Conservation (phyloP, 2,329 filamentous ascomycete genomes). For the Aspergillus calidoustus region DNA sequence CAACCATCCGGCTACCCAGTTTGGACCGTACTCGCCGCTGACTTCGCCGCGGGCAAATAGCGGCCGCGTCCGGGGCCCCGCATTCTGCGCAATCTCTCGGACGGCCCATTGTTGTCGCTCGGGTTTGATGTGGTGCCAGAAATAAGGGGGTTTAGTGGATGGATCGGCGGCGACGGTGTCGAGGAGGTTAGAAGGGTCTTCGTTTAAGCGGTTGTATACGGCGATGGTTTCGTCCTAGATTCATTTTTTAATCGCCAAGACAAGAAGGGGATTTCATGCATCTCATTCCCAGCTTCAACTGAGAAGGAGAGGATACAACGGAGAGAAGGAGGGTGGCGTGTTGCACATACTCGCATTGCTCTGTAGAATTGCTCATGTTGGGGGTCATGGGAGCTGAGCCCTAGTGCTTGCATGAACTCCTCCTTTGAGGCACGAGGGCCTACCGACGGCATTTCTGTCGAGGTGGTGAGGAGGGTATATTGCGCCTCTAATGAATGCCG, state of each 20-base stretch:
- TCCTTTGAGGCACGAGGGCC: slow-evolving; percentile 52
- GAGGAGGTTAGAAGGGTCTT: slow-evolving; percentile 45
- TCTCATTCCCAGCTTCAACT: neutral
- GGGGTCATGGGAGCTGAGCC: slow-evolving; percentile 45
- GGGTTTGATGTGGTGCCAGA: slow-evolving; percentile 52
- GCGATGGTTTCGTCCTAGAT: slow-evolving; percentile 50
- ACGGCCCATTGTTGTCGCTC: slow-evolving; percentile 49
- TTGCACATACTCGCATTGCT: slow-evolving; percentile 48
- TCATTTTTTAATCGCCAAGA: neutral
- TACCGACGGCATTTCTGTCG: slow-evolving; percentile 37
- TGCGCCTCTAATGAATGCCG: too few relatives aligned
- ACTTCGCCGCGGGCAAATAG: slow-evolving; percentile 48
- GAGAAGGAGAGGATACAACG: neutral
- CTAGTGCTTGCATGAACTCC: slow-evolving; percentile 52
- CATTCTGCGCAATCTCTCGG: slow-evolving; percentile 48
- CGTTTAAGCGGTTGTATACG: slow-evolving; percentile 48
- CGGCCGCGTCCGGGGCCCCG: slow-evolving; percentile 42
- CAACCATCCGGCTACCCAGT: slow-evolving; percentile 53
- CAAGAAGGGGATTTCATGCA: neutral
- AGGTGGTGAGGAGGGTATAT: neutral
- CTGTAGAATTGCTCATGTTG: slow-evolving; percentile 51
- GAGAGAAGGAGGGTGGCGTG: neutral
- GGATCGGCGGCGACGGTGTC: slow-evolving; percentile 46
- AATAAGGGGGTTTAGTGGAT: slow-evolving; percentile 46
- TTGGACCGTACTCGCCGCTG: slow-evolving; percentile 50